A percentile compares a stretch with the other conserved stretches of the same genome.
These are phyloP conservation scores for Eucalyptus pauciflora DNA, from an alignment of 345 rosid species.

Conservation along the genomic window DNA sequence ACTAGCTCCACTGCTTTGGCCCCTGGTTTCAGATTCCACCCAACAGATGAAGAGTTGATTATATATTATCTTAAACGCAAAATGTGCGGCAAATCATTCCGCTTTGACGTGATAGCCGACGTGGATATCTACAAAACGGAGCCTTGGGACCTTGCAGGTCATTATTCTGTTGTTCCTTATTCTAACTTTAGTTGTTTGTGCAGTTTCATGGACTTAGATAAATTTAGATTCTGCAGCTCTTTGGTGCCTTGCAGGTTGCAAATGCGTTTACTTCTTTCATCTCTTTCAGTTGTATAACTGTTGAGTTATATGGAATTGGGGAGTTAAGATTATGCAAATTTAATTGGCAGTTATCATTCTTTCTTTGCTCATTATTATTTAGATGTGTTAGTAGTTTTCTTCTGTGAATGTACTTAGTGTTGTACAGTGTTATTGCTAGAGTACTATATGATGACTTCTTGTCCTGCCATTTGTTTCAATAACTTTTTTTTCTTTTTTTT, in stretches of 20 bases:
- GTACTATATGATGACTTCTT: neutral
- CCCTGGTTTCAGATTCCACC: conserved; percentile 93
- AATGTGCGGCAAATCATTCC: conserved; percentile 56
- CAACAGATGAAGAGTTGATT: conserved; percentile 85
- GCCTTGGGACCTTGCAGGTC: conserved; percentile 85
- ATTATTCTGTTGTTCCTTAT: neutral
- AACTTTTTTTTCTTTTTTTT: neutral
- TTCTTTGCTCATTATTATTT: neutral
- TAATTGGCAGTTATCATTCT: neutral
- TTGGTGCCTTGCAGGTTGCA: neutral
- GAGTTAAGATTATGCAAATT: neutral
- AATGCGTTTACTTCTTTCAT: neutral
- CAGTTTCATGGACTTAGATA: neutral
- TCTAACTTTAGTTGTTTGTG: neutral
- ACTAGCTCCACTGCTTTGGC: conserved; percentile 43
- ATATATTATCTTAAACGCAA: conserved; percentile 81
- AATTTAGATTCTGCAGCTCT: neutral
- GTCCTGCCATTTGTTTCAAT: neutral
- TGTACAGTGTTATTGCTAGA: neutral
- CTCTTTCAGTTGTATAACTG: neutral
- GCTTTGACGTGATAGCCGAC: conserved; percentile 61
- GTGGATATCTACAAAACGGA: conserved; percentile 88
- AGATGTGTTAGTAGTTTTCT: neutral
- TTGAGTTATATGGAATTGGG: neutral
- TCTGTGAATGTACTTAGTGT: neutral